Evolutionary conservation across 352 stramenopile genomes (phyloP).

Genomic region (Pseudoperonospora humuli): DNA sequence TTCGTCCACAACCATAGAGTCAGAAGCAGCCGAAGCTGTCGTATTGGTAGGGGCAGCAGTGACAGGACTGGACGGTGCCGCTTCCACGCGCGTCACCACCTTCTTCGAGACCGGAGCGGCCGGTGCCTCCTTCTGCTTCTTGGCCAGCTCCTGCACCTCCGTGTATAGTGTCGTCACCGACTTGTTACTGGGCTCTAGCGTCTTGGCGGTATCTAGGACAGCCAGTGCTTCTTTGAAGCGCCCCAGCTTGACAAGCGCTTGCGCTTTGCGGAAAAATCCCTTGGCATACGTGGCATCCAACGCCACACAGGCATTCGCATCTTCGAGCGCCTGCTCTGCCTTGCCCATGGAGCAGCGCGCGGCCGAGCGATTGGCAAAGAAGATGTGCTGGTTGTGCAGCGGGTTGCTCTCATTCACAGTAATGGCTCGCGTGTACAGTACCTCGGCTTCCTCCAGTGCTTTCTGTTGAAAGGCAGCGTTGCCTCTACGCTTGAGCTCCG

Average conservation of each 20-base stretch:
- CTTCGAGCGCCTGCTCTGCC: conserved; percentile 42
- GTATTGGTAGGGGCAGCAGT: conserved; percentile 4
- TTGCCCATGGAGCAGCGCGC: conserved; percentile 81
- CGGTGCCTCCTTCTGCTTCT: conserved; percentile 44
- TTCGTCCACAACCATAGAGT: conserved; percentile 36
- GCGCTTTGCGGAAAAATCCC: conserved; percentile 77
- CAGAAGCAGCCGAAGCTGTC: not conserved
- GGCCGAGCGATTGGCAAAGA: conserved; percentile 86
- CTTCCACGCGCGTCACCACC: conserved; percentile 52
- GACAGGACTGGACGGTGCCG: conserved; percentile 15
- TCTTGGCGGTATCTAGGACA: conserved; percentile 53
- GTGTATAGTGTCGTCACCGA: conserved; percentile 52
- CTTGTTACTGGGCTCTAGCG: conserved; percentile 67
- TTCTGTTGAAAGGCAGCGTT: conserved; percentile 85
- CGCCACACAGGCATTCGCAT: conserved; percentile 59
- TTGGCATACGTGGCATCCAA: conserved; percentile 65
- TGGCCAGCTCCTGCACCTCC: conserved; percentile 53
- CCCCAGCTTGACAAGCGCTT: conserved; percentile 65
- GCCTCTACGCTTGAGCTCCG: conserved; percentile 83
- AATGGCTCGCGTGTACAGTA: conserved; percentile 95
- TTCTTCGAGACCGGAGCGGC: conserved; percentile 29
- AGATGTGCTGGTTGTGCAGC: conserved; percentile 70
- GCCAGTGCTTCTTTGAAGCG: conserved; percentile 57
- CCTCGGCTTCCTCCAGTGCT: conserved; percentile 87
- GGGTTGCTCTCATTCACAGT: conserved; percentile 56